phyloP scores from a whole-genome alignment of 2,329 filamentous ascomycete species.

The Fusarium buharicum region DNA sequence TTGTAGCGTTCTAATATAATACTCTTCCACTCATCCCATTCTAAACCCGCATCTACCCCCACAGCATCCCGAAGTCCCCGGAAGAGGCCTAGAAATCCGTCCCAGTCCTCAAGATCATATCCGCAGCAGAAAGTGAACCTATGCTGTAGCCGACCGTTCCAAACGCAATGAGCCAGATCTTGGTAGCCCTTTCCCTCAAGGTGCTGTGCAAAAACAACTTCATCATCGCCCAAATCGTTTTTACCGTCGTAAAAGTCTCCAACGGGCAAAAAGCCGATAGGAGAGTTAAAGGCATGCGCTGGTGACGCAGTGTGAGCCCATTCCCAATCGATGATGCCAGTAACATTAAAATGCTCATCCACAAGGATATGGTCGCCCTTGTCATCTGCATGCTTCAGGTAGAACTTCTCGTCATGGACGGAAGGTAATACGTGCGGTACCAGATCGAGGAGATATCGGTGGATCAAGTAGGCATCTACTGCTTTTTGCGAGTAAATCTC shows the following conservation, averaged over 20 bases:
- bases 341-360: constrained; percentile 58
- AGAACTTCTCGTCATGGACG: constrained; percentile 49
- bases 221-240: constrained; percentile 52
- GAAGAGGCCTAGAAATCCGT: constrained; percentile 56
- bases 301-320: constrained; percentile 51
- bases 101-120: constrained; percentile 56
- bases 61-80: constrained; percentile 51
- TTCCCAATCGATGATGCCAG: constrained; percentile 60
- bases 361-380: constrained; percentile 61
- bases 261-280: constrained; percentile 53
- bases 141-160: constrained; percentile 53
- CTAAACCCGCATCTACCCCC: constrained; percentile 48
- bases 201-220: constrained; percentile 50
- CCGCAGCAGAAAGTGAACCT: constrained; percentile 55
- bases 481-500: constrained; percentile 51
- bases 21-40: constrained; percentile 54
- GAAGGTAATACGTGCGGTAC: constrained; percentile 42
- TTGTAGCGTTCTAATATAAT: constrained; percentile 51
- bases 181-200: constrained; percentile 48
- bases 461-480: constrained; percentile 54
- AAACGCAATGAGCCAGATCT: constrained; percentile 52
- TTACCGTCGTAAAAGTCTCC: constrained; percentile 54
- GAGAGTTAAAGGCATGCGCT: constrained; percentile 56
- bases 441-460: constrained; percentile 55
- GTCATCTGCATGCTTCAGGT: constrained; percentile 55